A percentile compares a stretch with the other conserved stretches of the same genome.
Conservation (phyloP, 495 filamentous ascomycete species). For the Aspergillus steynii region DNA sequence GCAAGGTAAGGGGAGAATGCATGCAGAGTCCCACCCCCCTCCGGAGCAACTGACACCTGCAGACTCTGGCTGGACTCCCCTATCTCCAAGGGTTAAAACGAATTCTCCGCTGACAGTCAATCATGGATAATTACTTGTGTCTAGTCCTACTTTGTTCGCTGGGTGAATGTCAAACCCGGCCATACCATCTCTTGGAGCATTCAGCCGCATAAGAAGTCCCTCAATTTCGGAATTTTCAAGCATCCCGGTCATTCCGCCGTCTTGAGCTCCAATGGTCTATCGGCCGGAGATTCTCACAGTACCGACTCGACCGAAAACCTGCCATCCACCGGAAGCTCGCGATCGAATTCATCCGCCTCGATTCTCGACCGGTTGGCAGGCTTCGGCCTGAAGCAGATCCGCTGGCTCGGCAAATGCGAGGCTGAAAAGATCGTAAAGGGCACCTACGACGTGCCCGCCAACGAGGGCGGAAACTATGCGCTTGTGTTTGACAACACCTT, state of each 20-base stretch:
- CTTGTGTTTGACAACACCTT: conserved; percentile 99
- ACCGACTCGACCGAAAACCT: conserved; percentile 47
- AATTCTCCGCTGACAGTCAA: conserved; percentile 1
- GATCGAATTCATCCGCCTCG: conserved; percentile 54
- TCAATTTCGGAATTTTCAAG: conserved; percentile 97
- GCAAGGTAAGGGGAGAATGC: conserved; percentile 67
- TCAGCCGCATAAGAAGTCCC: conserved; percentile 94
- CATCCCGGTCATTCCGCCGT: conserved; percentile 72
- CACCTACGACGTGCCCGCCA: conserved; percentile 71
- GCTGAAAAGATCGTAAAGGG: conserved; percentile 94
- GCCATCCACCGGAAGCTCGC: conserved; percentile 32
- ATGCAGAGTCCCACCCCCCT: conserved; percentile 1
- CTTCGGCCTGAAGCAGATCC: conserved; percentile 82
- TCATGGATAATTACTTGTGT: background rate
- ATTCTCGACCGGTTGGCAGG: conserved; percentile 79
- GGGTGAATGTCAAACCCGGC: conserved; percentile 84
- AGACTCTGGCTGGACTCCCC: background rate
- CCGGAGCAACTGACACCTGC: background rate
- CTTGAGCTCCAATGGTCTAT: conserved; percentile 43
- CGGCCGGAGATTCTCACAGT: conserved; percentile 42
- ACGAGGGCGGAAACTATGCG: conserved; percentile 88
- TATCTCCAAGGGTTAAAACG: background rate
- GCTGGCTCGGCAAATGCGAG: conserved; percentile 93
- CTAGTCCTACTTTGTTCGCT: conserved; percentile 95
- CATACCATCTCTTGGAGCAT: conserved; percentile 98